Evolutionary conservation across 345 rosid species (phyloP), one percentile per base, ranked within the genome.

Genomic region (Turnera subulata): DNA sequence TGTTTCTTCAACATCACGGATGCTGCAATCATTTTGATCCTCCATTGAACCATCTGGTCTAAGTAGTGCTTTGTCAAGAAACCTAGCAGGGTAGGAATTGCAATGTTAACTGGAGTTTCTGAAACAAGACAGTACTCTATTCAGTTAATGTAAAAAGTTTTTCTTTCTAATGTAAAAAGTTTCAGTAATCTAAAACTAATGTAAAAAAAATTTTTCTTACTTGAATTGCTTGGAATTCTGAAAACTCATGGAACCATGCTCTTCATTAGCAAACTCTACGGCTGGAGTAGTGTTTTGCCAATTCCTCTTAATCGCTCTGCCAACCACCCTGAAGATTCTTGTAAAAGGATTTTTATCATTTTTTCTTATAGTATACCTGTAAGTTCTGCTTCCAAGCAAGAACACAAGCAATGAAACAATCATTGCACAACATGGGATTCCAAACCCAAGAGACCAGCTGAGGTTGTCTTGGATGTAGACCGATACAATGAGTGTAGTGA

Each of bases 191-290:
- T n/a, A n/a, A n/a, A n/a, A n/a, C n/a, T n/a, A n/a, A n/a, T n/a
- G n/a, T n/a, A n/a, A n/a, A n/a, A n/a, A n/a, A n/a, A n/a, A n/a
- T 11, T 47, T 53, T 33, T 46, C 72, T 68, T 68, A 68, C 72
- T 44, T 56, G 67, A 62, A 56, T 45, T 68, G 54, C 18, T 56
- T 53, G 14, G 67, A 38, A 18, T 29, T 17, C 20, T 44, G 19
- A 13, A 25, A 17, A 24, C n/a, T n/a, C n/a, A 52, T 11, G 16
- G 37, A 15, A 61, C 8, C 26, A 9, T 19, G 35, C 8, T 29
- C 35, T 29, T 29, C n/a, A 29, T 29, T 29, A 29, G 35, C 35
- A 4, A 29, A 29, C 5, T 29, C 35, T 29, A n/a, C 11, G 19
- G 6, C 20, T 11, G 56, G 33, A 19, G 62, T 48, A 44, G 59